Evolutionary conservation across 768 basidiomycete genomes (phyloP), one percentile per base, ranked within the genome.

Genomic region (Grammothele lineata): DNA sequence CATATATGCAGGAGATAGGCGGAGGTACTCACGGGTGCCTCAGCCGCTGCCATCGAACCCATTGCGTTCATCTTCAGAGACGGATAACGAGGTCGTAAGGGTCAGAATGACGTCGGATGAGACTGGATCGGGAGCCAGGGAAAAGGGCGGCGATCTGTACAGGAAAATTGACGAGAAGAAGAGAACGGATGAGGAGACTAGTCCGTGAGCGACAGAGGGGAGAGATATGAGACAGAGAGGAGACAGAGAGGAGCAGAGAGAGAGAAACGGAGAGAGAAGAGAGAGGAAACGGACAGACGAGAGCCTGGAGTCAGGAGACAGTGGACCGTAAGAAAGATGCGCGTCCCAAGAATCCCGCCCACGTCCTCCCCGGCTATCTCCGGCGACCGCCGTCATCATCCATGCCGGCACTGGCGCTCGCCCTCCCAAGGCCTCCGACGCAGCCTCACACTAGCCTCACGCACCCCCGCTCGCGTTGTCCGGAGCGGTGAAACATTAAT

Each of bases 31-130:
- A 89, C 86, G 66, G 85, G 83, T 64, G 87, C 85, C 71, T 90
- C 87, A 59, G 85, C 84, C 40, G 78, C 62, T 62, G 75, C 71
- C 77, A 87, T 83, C 37, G 54, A 53, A 70, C 75, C 74, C 74
- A 89, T 85, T 69, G 74, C 73, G 73, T 87, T 88, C 83, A 86
- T 85, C 77, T 77, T 77, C 76, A 62, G 56, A 60, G 61, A 64
- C 60, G 58, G 57, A 63, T 57, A 56, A 58, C 49, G 60, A 58
- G 56, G 55, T 53, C 54, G 58, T 58, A 57, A 61, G 57, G 51
- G 53, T 55, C 45, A 49, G 52, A 54, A 53, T 47, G 47, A 40
- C 50, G 55, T 51, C 24, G 47, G 57, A 56, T 55, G 42, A 43
- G 51, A 37, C 23, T 37, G 45, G 35, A 35, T 38, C 36, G 38